Evolutionary conservation across 2,329 filamentous ascomycete species (phyloP).

Genomic region (Penicillium sp.): DNA sequence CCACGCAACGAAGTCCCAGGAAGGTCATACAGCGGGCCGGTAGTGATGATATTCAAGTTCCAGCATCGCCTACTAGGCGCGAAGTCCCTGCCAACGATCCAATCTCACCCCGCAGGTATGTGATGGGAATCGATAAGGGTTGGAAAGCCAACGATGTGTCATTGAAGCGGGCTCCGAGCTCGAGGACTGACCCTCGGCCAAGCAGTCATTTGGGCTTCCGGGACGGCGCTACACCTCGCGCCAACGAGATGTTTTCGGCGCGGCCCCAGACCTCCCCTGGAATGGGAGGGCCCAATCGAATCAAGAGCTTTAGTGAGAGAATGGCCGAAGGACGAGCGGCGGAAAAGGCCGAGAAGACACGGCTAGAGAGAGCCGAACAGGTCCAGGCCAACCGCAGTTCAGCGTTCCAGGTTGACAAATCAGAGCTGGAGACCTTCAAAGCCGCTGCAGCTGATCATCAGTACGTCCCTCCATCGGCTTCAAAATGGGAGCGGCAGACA

Average conservation of each 20-base stretch:
- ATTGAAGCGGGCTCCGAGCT: conserved; percentile 65
- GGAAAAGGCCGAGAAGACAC: conserved; percentile 43
- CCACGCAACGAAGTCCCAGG: conserved; percentile 16
- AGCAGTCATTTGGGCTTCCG: conserved; percentile 31
- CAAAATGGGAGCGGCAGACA: conserved; percentile 48
- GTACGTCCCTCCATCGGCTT: conserved; percentile 43
- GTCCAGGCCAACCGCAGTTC: conserved; percentile 43
- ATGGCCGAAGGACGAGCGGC: conserved; percentile 66
- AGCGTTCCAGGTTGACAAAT: conserved; percentile 45
- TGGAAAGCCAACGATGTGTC: conserved; percentile 79
- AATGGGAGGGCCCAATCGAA: conserved; percentile 28
- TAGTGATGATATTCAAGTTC: conserved; percentile 65
- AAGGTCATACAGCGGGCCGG: conserved; percentile 17
- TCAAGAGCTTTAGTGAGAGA: conserved; percentile 78
- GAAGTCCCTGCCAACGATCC: conserved; percentile 53
- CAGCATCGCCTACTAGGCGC: conserved; percentile 66
- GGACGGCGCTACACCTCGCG: conserved; percentile 27
- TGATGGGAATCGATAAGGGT: conserved; percentile 88
- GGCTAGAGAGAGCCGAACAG: conserved; percentile 39
- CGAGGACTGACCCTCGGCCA: conserved; percentile 31
- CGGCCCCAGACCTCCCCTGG: conserved; percentile 29
- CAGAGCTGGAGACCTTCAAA: conserved; percentile 47
- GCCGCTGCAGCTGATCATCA: conserved; percentile 37
- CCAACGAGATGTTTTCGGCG: conserved; percentile 22
- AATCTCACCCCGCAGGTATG: conserved; percentile 74